These are phyloP conservation scores for Ceratobasidium sp. DNA, from an alignment of 1,284 basidiomycete genomes.

Conservation along the genomic window DNA sequence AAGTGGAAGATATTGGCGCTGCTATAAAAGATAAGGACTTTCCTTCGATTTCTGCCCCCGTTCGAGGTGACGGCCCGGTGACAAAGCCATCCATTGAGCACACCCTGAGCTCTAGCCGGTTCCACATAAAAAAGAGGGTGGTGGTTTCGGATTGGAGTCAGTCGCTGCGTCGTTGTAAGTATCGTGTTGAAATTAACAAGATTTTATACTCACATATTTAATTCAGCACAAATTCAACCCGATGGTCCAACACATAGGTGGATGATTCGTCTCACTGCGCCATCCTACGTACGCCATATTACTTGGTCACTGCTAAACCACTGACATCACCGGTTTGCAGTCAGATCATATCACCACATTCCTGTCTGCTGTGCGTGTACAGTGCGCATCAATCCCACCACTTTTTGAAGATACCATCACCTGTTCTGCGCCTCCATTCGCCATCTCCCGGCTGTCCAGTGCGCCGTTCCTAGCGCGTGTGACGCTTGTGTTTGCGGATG, in stretches of 20 bases:
- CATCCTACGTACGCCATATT: constrained; percentile 12
- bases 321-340: background rate
- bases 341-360: constrained; percentile 37
- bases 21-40: background rate
- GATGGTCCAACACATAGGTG: constrained; percentile 34
- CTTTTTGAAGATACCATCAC: constrained; percentile 32
- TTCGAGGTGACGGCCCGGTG: background rate
- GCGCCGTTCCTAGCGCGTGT: constrained; percentile 24
- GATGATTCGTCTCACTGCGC: constrained; percentile 32
- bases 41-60: background rate
- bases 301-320: no score
- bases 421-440: constrained; percentile 28
- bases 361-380: constrained; percentile 12
- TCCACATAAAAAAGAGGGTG: constrained; percentile 33
- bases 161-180: constrained; percentile 29
- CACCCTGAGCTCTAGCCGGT: constrained; percentile 18
- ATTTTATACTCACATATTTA: background rate
- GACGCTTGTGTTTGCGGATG: constrained; percentile 32
- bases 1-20: background rate
- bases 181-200: background rate
- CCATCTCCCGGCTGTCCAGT: constrained; percentile 17
- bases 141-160: constrained; percentile 38
- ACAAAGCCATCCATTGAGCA: background rate
- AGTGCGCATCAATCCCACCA: constrained; percentile 23
- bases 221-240: constrained; percentile 21